phyloP scores from a whole-genome alignment of 768 basidiomycete species.

The Coprinopsis cinerea region DNA sequence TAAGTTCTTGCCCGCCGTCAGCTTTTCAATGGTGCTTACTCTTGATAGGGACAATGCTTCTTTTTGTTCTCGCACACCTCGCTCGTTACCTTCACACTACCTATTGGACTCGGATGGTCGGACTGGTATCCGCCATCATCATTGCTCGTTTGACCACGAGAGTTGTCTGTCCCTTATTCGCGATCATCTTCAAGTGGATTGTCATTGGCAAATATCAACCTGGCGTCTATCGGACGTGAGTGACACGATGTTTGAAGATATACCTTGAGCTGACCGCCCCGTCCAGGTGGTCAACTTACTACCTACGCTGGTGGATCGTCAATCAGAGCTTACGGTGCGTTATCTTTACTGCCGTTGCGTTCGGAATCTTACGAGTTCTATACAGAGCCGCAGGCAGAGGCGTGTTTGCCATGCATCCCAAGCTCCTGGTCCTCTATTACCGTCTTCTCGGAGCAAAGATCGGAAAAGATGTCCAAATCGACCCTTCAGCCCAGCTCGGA shows the following conservation, averaged over 20 bases:
- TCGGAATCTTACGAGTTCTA: not conserved
- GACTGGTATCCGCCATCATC: constrained; percentile 29
- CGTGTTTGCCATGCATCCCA: constrained; percentile 34
- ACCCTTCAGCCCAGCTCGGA: constrained; percentile 31
- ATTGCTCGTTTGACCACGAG: constrained; percentile 28
- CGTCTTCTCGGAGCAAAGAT: constrained; percentile 40
- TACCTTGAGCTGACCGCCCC: not conserved
- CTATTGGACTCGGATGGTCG: constrained; percentile 30
- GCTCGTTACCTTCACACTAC: constrained; percentile 20
- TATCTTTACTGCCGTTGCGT: not conserved
- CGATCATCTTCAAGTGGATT: constrained; percentile 42
- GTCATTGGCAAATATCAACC: constrained; percentile 37
- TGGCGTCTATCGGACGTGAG: constrained; percentile 32
- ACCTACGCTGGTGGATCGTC: constrained; percentile 41
- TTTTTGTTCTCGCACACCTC: constrained; percentile 32
- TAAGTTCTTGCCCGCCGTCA: constrained; percentile 13
- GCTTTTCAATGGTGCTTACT: not conserved
- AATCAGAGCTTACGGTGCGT: constrained; percentile 29
- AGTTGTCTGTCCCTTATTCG: constrained; percentile 30
- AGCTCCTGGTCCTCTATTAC: constrained; percentile 34
- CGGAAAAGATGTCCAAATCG: constrained; percentile 34
- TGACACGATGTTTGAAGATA: not conserved
- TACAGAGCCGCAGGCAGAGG: constrained; percentile 34
- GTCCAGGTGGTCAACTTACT: constrained; percentile 33
- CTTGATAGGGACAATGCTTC: constrained; percentile 31